phyloP scores from a whole-genome alignment of 202 grass and related monocot species.

The Cymbopogon flexuosus region DNA sequence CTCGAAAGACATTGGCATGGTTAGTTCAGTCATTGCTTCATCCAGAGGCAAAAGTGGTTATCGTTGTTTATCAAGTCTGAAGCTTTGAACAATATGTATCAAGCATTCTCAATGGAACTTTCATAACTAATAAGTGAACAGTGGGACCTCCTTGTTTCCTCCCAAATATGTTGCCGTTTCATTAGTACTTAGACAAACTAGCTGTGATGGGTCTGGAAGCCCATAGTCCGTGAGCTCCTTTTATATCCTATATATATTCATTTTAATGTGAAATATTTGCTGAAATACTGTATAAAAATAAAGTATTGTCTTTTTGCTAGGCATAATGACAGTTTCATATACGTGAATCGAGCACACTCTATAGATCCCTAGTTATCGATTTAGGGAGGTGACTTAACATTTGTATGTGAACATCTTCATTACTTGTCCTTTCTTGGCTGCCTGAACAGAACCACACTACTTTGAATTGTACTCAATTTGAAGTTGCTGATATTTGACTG shows the following conservation, averaged over 20 bases:
- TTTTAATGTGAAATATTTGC: constrained; percentile 4
- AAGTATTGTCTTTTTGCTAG: background rate
- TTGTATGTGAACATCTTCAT: constrained; percentile 26
- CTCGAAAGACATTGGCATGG: background rate
- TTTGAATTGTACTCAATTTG: constrained; percentile 15
- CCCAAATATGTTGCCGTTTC: background rate
- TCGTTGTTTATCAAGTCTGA: background rate
- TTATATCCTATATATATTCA: background rate
- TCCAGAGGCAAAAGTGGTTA: background rate
- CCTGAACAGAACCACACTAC: background rate
- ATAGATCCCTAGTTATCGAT: background rate
- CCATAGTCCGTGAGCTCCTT: background rate
- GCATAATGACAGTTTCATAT: background rate
- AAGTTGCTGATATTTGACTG: constrained; percentile 31
- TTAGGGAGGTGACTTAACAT: background rate
- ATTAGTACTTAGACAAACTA: background rate
- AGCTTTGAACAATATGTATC: background rate
- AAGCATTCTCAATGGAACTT: background rate
- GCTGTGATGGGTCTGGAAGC: background rate
- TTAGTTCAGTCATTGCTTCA: background rate
- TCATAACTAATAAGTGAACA: background rate
- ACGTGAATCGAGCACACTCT: background rate
- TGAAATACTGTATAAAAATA: background rate
- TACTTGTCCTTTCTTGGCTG: constrained; percentile 14
- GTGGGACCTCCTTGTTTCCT: background rate